These are phyloP conservation scores for Silene conica DNA, from an alignment of 148 eudicot species.

Conservation along the genomic window DNA sequence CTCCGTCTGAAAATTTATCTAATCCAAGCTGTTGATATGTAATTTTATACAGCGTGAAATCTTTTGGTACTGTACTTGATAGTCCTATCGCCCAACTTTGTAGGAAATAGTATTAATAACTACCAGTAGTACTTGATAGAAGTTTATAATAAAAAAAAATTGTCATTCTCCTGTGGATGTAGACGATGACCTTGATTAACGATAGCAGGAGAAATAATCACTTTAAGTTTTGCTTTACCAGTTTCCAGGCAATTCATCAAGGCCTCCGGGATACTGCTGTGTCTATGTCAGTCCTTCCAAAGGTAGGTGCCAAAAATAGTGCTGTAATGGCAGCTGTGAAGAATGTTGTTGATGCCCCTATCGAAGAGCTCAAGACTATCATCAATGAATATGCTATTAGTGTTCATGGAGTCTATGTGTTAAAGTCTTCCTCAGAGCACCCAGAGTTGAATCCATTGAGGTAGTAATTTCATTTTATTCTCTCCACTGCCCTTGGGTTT, in stretches of 20 bases:
- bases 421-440: conserved; percentile 59
- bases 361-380: conserved; percentile 54
- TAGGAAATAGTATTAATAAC: background rate
- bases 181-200: conserved; percentile 9
- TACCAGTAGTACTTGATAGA: background rate
- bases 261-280: conserved; percentile 63
- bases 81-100: background rate
- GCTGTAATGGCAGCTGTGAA: conserved; percentile 49
- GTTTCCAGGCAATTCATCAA: conserved; percentile 63
- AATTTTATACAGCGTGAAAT: background rate
- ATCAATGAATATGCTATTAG: conserved; percentile 54
- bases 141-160: background rate
- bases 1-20: background rate
- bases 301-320: conserved; percentile 39
- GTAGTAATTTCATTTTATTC: conserved; percentile 28
- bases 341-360: conserved; percentile 51
- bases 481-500: background rate
- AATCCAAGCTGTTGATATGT: background rate
- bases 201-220: background rate
- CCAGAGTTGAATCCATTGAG: conserved; percentile 63
- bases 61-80: background rate
- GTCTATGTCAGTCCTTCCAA: conserved; percentile 38
- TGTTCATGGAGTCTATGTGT: conserved; percentile 66
- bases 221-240: conserved; percentile 29
- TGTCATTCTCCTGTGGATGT: background rate